Evolutionary conservation across 1,139 yeast species (phyloP), one percentile per base, ranked within the genome.

Genomic region (Yamadazyma membranifaciens): DNA sequence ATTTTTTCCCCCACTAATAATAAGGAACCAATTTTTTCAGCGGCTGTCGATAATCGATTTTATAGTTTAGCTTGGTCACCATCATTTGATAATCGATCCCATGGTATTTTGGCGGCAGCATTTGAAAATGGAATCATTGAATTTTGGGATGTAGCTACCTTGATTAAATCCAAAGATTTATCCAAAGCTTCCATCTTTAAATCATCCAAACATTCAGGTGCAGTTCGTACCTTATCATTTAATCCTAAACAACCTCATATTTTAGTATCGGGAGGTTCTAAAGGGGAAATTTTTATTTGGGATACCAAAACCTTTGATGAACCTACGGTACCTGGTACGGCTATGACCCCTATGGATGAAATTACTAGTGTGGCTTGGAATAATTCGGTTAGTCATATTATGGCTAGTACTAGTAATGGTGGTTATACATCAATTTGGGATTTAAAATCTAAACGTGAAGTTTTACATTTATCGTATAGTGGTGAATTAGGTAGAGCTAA

Each of bases 401-500:
- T 94, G 61, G 98, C 98, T 20, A 77, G 87, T 42, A 95, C 96
- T 6, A 89, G 95, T 34, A 74, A 76, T 52, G 78, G 86, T 22
- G 95, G 95, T 13, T 85, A 80, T 60, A 83, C 97, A 5, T 83
- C 96, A 0, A 84, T 94, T 47, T 92, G 97, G 97, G 98, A 94
- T 64, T 71, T 92, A 54, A 86, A 86, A 57, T 80, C 88, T 36
- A 84, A 84, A 61, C 79, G 87, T 56, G 98, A 92, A 62, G 96
- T 91, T 28, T 71, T 92, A 47, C 96, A 88, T 62, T 73, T 92
- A 56, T 77, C 81, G 28, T 82, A 83, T 56, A 69, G 75, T 28
- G 80, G 83, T 9, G 65, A 76, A 10, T 51, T 60, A 52, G 81
- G 75, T 33, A 77, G 78, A 59, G 81, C 84, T 29, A 81, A 72